These are phyloP conservation scores for Hemileccinum rubropunctum DNA, from an alignment of 768 basidiomycete species.

Conservation along the genomic window DNA sequence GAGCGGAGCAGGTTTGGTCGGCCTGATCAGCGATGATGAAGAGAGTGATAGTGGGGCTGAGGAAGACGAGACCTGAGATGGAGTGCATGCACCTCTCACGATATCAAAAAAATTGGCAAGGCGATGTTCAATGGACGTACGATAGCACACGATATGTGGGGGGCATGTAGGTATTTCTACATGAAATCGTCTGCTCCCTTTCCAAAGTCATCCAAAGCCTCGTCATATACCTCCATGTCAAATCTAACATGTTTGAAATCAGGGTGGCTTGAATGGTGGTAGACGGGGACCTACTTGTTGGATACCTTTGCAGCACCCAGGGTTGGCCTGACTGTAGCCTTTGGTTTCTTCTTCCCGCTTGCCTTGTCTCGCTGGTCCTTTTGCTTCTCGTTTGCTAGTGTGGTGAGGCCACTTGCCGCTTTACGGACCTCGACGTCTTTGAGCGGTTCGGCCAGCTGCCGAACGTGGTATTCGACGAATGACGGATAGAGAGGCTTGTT, in stretches of 20 bases:
- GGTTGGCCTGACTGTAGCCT: constrained; percentile 65
- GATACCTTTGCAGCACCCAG: constrained; percentile 70
- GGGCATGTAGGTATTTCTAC: constrained; percentile 46
- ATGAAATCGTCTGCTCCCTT: constrained; percentile 81
- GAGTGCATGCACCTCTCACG: background rate
- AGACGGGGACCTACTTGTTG: constrained; percentile 47
- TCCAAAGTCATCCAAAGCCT: constrained; percentile 87
- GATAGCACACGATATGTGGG: constrained; percentile 9
- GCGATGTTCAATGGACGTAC: background rate
- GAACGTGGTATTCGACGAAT: constrained; percentile 84
- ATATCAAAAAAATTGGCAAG: constrained; percentile 1
- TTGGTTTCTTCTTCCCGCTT: constrained; percentile 88
- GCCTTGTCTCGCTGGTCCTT: constrained; percentile 83
- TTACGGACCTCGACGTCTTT: constrained; percentile 92
- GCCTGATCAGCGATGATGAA: constrained; percentile 69
- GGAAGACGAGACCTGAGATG: constrained; percentile 34
- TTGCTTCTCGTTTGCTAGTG: constrained; percentile 94
- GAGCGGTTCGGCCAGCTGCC: constrained; percentile 70
- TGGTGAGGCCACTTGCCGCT: constrained; percentile 77
- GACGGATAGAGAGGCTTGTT: constrained; percentile 76
- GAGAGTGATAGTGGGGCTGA: constrained; percentile 53
- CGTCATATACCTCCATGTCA: constrained; percentile 82
- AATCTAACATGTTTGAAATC: constrained; percentile 42
- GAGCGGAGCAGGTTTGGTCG: constrained; percentile 63
- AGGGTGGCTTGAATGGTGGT: constrained; percentile 3